Conservation (phyloP, 768 basidiomycete species). For the Rhizopogon salebrosus region DNA sequence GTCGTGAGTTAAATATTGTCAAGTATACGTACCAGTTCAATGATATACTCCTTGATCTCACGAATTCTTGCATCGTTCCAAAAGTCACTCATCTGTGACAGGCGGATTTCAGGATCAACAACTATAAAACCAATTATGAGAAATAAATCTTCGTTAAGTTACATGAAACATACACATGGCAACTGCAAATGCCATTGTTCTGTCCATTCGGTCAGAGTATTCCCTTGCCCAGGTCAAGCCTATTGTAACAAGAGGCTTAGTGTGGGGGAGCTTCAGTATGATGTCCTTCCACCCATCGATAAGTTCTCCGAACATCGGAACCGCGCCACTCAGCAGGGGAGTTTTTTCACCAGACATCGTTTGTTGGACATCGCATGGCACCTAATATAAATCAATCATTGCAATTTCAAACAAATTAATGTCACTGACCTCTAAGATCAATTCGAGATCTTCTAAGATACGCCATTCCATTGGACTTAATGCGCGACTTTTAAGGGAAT, state of each 20-base stretch:
- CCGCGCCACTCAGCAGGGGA: neutral
- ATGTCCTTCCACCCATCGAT: neutral
- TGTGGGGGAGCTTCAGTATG: neutral
- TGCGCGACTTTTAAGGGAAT: too few species aligned
- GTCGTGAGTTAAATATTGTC: too few species aligned
- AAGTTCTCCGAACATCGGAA: neutral
- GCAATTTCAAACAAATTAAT: neutral
- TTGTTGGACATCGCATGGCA: neutral
- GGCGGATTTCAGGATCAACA: neutral
- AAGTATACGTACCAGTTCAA: too few species aligned
- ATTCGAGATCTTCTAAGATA: conserved; percentile 5
- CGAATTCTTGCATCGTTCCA: too few species aligned
- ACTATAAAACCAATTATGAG: neutral
- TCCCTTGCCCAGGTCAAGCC: neutral
- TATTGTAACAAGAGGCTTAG: neutral
- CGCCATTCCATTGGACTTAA: conserved; percentile 4
- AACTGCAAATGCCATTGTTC: neutral
- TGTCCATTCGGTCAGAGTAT: neutral
- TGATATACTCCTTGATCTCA: too few species aligned
- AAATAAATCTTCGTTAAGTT: neutral
- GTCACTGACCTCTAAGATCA: conserved; percentile 8
- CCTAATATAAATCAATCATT: neutral
- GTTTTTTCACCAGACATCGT: neutral
- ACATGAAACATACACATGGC: neutral
- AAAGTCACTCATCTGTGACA: too few species aligned